Evolutionary conservation across 2,329 filamentous ascomycete genomes (phyloP), one percentile per base, ranked within the genome.

Genomic region (Septoria linicola): DNA sequence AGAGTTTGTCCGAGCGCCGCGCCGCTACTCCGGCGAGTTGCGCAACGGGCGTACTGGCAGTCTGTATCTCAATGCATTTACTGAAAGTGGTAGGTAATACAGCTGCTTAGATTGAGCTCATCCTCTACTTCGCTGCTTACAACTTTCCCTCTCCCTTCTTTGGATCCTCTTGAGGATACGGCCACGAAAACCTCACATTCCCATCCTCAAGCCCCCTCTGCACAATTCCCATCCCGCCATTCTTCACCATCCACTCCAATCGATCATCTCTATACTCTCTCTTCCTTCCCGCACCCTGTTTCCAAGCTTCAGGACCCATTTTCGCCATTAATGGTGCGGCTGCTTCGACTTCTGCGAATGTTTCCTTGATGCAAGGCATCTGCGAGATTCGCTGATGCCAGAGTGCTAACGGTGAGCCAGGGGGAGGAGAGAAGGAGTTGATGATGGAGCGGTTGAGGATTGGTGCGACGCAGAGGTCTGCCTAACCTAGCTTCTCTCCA

Each of bases 381-480:
- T 55, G 41, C 23, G 30, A 49, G 8, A 63, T 52, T 23, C 61
- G 36, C 32, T 50, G 49, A 45, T 59, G 55, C 63, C 63, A 64
- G 11, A 32, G 17, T 48, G 55, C 47, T 25, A 65, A 37, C 8
- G 54, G 19, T 25, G 37, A 40, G 1, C 54, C 60, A 11, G 53
- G 41, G 16, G 37, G 51, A 2, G 60, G 62, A 1, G 57, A 59
- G 25, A 54, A 51, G 0, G 59, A 59, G 25, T 62, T 56, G n/a
- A 57, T 42, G 1, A 62, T 58, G 31, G 51, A 57, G 3, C 63
- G 58, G 34, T 64, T 63, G 31, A 65, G 19, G 14, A 62, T 48
- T 6, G 63, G 62, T 3, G 62, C 63, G 3, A 64, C 63, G 7
- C 58, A 59, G 14, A 64, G 54, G 41, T 70, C 68, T 7, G 66